Conservation (phyloP, 2,329 filamentous ascomycete species). For the Ceratocystis alfenasii region DNA sequence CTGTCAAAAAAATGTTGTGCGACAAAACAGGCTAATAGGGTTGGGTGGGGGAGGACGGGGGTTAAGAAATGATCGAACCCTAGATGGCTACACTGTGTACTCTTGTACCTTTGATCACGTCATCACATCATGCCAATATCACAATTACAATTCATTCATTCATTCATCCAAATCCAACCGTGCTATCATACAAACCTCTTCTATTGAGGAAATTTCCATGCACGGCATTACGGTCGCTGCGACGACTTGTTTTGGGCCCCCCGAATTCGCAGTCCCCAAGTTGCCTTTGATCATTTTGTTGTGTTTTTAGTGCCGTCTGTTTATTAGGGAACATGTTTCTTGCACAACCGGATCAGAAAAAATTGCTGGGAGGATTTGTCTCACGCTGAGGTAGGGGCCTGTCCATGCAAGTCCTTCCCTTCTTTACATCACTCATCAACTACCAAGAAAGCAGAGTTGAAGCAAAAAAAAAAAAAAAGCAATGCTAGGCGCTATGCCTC, state of each 20-base stretch:
- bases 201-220: too few relatives aligned
- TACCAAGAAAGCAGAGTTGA: too few relatives aligned
- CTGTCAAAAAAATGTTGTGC: conserved; percentile 5
- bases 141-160: not conserved
- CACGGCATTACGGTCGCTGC: too few relatives aligned
- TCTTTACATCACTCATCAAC: not conserved
- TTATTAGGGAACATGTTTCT: not conserved
- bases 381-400: not conserved
- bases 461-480: too few relatives aligned
- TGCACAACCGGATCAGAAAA: not conserved
- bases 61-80: not conserved
- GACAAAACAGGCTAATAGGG: not conserved
- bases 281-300: not conserved
- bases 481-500: not conserved
- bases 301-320: too few relatives aligned
- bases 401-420: not conserved
- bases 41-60: not conserved
- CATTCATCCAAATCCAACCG: not conserved
- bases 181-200: too few relatives aligned
- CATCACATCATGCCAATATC: not conserved
- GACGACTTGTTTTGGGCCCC: not conserved
- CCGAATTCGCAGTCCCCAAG: not conserved
- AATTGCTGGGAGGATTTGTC: not conserved
- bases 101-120: not conserved
- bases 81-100: not conserved